Evolutionary conservation across 495 filamentous ascomycete genomes (phyloP), one percentile per base, ranked within the genome.

Genomic region (Aspergillus ostianus): DNA sequence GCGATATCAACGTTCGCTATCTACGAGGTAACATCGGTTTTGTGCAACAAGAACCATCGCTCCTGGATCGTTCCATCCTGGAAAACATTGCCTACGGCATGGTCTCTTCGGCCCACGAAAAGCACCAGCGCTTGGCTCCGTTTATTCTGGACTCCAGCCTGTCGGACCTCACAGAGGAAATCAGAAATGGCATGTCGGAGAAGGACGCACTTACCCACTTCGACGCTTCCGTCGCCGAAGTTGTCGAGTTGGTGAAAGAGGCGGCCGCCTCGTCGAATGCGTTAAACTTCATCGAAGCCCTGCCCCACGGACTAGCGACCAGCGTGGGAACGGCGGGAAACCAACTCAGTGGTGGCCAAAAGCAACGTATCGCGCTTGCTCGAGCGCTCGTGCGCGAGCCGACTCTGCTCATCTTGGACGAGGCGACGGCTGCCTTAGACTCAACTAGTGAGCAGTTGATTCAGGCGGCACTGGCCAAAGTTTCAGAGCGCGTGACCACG

Each of bases 401-500:
- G 0, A 81, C 82, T 26, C 84, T 94, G 58, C 70, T 96, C 3
- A 85, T 94, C 32, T 77, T 96, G 1, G 90, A 93, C 64, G 90
- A 95, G 68, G 90, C 90, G 7, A 93, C 90, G 1, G 84, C 66
- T 4, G 73, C 73, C 26, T 30, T 84, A n/a, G 80, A 84, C 66
- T 81, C 81, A 0, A 73, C 73, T 8, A 82, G 74, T 47, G 82
- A 84, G 60, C 71, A 62, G 15, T 66, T 75, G 30, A 82, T 83
- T 47, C 80, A 81, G 60, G 64, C 61, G 4, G 78, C 80, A 8
- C 64, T 83, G 50, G 67, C 73, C 13, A 73, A 72, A 30, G 70
- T 77, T 2, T 69, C 76, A 18, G 60, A 60, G 12, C 71, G 70
- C 3, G 67, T 78, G 15, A 77, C 75, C 2, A 73, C 71, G 12